Conservation (phyloP, 2,329 filamentous ascomycete genomes). For the Microdochium bolleyi region DNA sequence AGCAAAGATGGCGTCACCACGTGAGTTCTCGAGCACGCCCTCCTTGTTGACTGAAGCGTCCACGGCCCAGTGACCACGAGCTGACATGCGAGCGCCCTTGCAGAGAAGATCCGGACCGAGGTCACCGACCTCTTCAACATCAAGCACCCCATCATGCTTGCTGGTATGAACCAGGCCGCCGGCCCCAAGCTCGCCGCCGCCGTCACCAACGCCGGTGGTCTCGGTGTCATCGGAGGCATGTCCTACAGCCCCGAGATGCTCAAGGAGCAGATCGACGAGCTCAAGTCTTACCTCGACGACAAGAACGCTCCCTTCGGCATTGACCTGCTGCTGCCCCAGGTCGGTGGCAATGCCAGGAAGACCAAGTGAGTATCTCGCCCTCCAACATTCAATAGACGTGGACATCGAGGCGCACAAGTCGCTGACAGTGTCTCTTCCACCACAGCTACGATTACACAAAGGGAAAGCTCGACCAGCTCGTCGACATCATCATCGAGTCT, state of each 20-base stretch:
- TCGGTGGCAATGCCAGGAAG: constrained; percentile 21
- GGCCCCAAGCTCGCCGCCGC: constrained; percentile 91
- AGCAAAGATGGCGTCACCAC: constrained; percentile 21
- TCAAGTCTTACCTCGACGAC: constrained; percentile 77
- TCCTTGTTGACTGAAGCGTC: too few relatives aligned
- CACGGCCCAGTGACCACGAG: constrained; percentile 1
- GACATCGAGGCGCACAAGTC: background rate
- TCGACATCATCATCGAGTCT: constrained; percentile 88
- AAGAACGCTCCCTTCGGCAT: constrained; percentile 59
- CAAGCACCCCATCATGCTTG: constrained; percentile 87
- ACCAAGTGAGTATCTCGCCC: constrained; percentile 39
- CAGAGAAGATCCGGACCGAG: constrained; percentile 82
- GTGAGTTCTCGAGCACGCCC: constrained; percentile 16
- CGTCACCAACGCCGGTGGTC: constrained; percentile 88
- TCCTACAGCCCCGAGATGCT: constrained; percentile 96
- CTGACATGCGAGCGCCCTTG: background rate
- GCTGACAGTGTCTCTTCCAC: constrained; percentile 10
- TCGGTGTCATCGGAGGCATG: constrained; percentile 89
- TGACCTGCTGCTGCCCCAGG: constrained; percentile 22
- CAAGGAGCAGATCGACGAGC: constrained; percentile 81
- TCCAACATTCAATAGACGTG: background rate
- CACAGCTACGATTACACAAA: constrained; percentile 98
- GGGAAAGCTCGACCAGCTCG: constrained; percentile 86
- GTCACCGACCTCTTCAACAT: constrained; percentile 93
- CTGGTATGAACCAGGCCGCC: constrained; percentile 96